Evolutionary conservation across 768 basidiomycete species (phyloP).

Genomic region (Boletus rubescentipes): DNA sequence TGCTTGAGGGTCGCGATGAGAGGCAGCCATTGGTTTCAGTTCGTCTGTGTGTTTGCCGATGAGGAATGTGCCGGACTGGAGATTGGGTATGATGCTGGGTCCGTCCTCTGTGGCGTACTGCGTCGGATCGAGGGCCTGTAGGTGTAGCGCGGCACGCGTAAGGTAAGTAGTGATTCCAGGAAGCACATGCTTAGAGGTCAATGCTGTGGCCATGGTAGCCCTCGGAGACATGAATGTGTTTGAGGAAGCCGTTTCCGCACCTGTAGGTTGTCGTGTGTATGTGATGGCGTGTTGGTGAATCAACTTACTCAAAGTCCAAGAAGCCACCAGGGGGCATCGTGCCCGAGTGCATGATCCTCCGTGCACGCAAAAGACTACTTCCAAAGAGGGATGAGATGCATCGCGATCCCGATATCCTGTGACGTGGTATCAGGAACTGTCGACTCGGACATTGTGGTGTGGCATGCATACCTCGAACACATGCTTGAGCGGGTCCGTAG

Average conservation of each 20-base stretch:
- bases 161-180: conserved; percentile 78
- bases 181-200: conserved; percentile 81
- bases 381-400: conserved; percentile 92
- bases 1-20: conserved; percentile 64
- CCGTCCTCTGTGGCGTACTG: not conserved
- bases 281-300: not conserved
- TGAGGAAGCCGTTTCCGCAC: conserved; percentile 91
- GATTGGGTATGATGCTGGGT: conserved; percentile 21
- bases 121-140: conserved; percentile 70
- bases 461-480: conserved; percentile 77
- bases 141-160: conserved; percentile 61
- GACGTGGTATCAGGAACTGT: not conserved
- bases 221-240: conserved; percentile 80
- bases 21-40: conserved; percentile 91
- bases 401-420: conserved; percentile 93
- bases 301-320: conserved; percentile 76
- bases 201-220: conserved; percentile 85
- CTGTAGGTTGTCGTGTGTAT: conserved; percentile 36
- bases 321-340: conserved; percentile 68
- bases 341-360: not conserved
- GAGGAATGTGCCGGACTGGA: conserved; percentile 61
- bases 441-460: too few relatives aligned
- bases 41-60: conserved; percentile 98
- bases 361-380: conserved; percentile 55
- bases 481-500: conserved; percentile 85